These are phyloP conservation scores for Eucalyptus coolabah DNA, from an alignment of 345 rosid species.

Conservation along the genomic window DNA sequence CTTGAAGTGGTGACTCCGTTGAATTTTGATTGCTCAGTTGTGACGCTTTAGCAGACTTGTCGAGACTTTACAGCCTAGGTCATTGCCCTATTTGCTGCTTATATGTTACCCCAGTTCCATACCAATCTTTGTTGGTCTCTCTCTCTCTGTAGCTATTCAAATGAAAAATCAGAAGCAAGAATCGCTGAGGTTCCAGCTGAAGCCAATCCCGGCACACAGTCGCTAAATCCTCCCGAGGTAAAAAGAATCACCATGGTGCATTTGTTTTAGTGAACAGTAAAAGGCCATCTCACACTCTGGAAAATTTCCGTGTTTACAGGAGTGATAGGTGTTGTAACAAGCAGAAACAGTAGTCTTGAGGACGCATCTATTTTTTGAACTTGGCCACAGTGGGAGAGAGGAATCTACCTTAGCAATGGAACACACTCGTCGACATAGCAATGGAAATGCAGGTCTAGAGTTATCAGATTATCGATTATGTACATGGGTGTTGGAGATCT, in stretches of 20 bases:
- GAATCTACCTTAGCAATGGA: neutral
- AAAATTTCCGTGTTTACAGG: neutral
- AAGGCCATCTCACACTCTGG: neutral
- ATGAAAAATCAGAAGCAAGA: constrained; percentile 92
- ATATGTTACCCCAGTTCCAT: neutral
- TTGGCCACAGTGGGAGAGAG: neutral
- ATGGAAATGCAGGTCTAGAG: neutral
- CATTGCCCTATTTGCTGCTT: neutral
- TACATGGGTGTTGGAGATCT: neutral
- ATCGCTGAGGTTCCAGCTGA: constrained; percentile 38
- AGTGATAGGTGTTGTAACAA: neutral
- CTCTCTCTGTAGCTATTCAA: constrained; percentile 15
- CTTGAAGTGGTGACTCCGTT: neutral
- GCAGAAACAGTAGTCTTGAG: neutral
- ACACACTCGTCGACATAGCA: neutral
- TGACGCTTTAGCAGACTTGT: neutral
- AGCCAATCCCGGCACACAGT: constrained; percentile 11
- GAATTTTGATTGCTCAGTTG: neutral
- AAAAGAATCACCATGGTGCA: neutral
- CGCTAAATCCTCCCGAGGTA: constrained; percentile 39
- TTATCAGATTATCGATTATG: neutral
- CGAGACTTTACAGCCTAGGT: neutral
- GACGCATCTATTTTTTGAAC: neutral
- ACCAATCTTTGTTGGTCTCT: neutral
- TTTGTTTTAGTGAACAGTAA: neutral